Evolutionary conservation across 1,284 basidiomycete species (phyloP).

Genomic region (Clitocybe nebularis): DNA sequence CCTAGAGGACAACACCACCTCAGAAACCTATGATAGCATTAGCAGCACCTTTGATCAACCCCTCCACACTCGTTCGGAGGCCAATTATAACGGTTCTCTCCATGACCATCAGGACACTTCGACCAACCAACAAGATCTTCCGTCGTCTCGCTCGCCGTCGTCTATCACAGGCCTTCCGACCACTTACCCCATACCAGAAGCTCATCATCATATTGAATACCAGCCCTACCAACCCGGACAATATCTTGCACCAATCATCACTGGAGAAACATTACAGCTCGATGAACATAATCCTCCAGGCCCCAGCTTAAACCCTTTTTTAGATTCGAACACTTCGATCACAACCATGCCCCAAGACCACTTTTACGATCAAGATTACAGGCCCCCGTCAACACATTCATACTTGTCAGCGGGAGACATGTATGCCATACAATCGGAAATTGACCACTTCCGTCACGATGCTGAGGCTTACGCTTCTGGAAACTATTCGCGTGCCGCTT

Average conservation of each 20-base stretch:
- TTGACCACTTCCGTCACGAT: conserved; percentile 53
- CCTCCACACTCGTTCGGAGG: too few species aligned
- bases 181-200: too few species aligned
- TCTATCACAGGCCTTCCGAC: too few species aligned
- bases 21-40: conserved; percentile 17
- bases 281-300: conserved; percentile 20
- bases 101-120: too few species aligned
- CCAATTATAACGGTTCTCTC: too few species aligned
- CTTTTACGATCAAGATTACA: conserved; percentile 28
- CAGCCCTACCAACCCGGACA: conserved; percentile 45
- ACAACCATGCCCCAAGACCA: conserved; percentile 12
- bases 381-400: conserved; percentile 27
- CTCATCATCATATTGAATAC: conserved; percentile 22
- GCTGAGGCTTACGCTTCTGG: conserved; percentile 66
- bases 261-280: conserved; percentile 45
- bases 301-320: conserved; percentile 12
- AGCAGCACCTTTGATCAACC: conserved; percentile 20
- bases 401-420: conserved; percentile 28
- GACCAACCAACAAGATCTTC: too few species aligned
- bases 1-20: conserved; percentile 2
- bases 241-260: conserved; percentile 43
- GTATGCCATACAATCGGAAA: conserved; percentile 26
- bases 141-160: too few species aligned
- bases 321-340: conserved; percentile 11
- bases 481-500: conserved; percentile 44